Evolutionary conservation across 2,329 filamentous ascomycete genomes (phyloP).

Genomic region (Juglanconis sp.): DNA sequence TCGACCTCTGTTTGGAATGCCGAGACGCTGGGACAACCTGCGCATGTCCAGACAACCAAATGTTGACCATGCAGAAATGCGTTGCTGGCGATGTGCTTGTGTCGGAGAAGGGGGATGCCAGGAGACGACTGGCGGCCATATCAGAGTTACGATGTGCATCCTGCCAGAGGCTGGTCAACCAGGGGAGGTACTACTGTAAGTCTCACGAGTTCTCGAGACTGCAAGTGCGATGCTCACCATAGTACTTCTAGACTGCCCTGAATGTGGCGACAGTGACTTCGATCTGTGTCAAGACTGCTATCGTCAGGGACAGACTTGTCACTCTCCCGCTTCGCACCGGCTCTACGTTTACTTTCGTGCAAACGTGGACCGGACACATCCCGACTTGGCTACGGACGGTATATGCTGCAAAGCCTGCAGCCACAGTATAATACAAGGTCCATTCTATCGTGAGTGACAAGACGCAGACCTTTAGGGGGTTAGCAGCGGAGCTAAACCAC

Average conservation of each 20-base stretch:
- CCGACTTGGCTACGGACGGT: conserved; percentile 6
- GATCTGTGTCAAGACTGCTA: conserved; percentile 17
- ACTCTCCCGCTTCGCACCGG: conserved; percentile 1
- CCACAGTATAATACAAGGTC: conserved; percentile 8
- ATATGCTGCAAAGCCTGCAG: conserved; percentile 7
- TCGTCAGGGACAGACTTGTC: conserved; percentile 11
- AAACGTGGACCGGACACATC: conserved; percentile 9
- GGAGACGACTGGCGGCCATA: conserved; percentile 12
- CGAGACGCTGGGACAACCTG: conserved; percentile 9
- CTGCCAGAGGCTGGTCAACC: conserved; percentile 8
- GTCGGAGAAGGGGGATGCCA: conserved; percentile 12
- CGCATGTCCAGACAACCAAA: conserved; percentile 8
- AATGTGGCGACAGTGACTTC: conserved; percentile 4
- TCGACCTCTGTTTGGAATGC: conserved; percentile 15
- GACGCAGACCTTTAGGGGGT: too few species aligned
- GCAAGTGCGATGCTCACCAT: background rate
- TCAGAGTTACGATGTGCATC: conserved; percentile 8
- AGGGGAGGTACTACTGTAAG: conserved; percentile 17
- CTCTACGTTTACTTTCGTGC: conserved; percentile 15
- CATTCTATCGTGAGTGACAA: conserved; percentile 10
- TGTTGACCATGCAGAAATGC: conserved; percentile 14
- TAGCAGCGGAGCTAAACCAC: background rate
- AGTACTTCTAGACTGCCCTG: conserved; percentile 8
- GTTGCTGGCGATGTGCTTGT: conserved; percentile 11
- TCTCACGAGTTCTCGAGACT: background rate